Evolutionary conservation across 225 moss, liverwort and hornwort genomes (phyloP).

Genomic region (Pseudoscleropodium purum): DNA sequence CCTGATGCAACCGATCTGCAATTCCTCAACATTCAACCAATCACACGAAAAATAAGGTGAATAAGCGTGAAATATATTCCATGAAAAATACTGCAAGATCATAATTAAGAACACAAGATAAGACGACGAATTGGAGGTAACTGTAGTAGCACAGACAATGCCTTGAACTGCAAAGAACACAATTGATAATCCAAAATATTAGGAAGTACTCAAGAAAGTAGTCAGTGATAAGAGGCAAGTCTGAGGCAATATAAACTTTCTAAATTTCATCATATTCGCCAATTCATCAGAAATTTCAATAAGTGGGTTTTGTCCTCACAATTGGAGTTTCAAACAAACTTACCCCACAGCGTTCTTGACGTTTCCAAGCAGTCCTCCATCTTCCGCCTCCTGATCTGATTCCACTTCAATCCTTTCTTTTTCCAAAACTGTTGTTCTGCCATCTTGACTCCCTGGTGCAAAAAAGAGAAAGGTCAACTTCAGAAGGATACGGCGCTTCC

Average conservation of each 20-base stretch:
- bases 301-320: neutral
- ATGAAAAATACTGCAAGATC: neutral
- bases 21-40: neutral
- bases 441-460: slow-evolving; percentile 38
- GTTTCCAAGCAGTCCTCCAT: slow-evolving; percentile 31
- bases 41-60: neutral
- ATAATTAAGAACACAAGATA: neutral
- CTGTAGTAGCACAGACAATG: neutral
- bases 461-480: neutral
- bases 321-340: neutral
- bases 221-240: neutral
- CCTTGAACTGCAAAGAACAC: neutral
- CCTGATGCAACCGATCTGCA: slow-evolving; percentile 45
- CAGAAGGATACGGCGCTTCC: neutral
- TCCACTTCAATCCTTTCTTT: slow-evolving; percentile 41
- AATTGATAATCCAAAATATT: neutral
- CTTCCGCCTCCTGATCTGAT: slow-evolving; percentile 27
- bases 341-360: slow-evolving; percentile 46
- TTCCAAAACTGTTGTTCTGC: slow-evolving; percentile 44
- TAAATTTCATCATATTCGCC: neutral
- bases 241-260: neutral
- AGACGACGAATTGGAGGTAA: neutral
- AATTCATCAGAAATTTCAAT: neutral
- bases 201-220: neutral
- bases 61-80: neutral